A percentile compares a stretch with the other conserved stretches of the same genome.
phyloP scores from a whole-genome alignment of 2,329 filamentous ascomycete genomes.

The Pseudogymnoascus sp. region DNA sequence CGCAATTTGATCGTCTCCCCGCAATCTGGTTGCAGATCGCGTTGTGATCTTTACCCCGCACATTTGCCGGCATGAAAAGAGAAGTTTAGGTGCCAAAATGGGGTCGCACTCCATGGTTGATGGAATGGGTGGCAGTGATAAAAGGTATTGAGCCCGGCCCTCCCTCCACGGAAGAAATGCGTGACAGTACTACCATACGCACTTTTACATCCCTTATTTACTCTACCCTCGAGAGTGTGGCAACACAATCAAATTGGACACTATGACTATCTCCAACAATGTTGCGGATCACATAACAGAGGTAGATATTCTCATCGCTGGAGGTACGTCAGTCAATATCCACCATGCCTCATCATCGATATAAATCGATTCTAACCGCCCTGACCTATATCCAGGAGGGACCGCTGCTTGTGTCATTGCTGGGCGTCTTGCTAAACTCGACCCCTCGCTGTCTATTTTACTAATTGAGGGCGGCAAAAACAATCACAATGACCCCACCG shows the following conservation, averaged over 20 bases:
- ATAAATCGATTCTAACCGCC: constrained; percentile 14
- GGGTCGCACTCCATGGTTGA: neutral
- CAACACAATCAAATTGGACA: neutral
- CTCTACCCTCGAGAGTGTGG: neutral
- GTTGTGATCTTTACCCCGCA: neutral
- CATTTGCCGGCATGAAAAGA: neutral
- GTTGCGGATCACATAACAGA: constrained; percentile 13
- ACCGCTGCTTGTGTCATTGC: constrained; percentile 42
- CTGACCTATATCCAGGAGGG: constrained; percentile 28
- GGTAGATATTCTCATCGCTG: constrained; percentile 9
- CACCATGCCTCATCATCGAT: constrained; percentile 25
- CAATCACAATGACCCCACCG: constrained; percentile 40
- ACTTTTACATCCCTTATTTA: neutral
- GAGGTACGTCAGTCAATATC: constrained; percentile 1
- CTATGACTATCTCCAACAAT: neutral
- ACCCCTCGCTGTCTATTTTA: constrained; percentile 40
- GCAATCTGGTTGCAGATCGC: neutral
- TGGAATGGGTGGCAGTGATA: neutral
- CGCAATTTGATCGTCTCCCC: neutral
- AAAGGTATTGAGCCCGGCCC: neutral
- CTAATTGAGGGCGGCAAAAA: constrained; percentile 47
- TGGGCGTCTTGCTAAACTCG: constrained; percentile 40
- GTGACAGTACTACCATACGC: neutral
- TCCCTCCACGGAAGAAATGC: neutral
- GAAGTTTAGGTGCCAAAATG: neutral